Evolutionary conservation across 257 asterid species (phyloP).

Genomic region (Leonotis leonurus): DNA sequence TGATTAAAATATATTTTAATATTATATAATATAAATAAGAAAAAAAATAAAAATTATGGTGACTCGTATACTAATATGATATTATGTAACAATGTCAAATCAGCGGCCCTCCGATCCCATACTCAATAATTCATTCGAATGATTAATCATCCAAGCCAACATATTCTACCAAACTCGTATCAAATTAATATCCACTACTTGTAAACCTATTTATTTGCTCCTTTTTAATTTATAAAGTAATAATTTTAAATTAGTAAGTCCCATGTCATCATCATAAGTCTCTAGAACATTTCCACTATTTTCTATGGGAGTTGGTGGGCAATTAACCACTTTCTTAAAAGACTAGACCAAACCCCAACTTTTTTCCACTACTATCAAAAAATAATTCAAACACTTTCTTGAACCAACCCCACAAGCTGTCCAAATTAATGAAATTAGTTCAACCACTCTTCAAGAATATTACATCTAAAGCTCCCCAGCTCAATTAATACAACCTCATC

Average conservation of each 20-base stretch:
- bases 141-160: not conserved
- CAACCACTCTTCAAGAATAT: not conserved
- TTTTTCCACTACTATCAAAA: not conserved
- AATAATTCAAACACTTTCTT: not conserved
- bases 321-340: not conserved
- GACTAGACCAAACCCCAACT: not conserved
- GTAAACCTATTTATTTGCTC: not conserved
- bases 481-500: not conserved
- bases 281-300: not conserved
- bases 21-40: no score
- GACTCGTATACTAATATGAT: no score
- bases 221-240: not conserved
- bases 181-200: not conserved
- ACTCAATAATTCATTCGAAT: not conserved
- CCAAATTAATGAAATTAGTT: not conserved
- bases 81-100: no score
- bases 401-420: not conserved
- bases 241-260: not conserved
- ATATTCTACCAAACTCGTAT: not conserved
- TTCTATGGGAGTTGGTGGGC: not conserved
- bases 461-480: not conserved
- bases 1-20: no score
- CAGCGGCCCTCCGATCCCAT: no score
- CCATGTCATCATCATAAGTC: not conserved
- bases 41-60: no score